Evolutionary conservation across 2,329 filamentous ascomycete species (phyloP).

Genomic region (Fusarium sp.): DNA sequence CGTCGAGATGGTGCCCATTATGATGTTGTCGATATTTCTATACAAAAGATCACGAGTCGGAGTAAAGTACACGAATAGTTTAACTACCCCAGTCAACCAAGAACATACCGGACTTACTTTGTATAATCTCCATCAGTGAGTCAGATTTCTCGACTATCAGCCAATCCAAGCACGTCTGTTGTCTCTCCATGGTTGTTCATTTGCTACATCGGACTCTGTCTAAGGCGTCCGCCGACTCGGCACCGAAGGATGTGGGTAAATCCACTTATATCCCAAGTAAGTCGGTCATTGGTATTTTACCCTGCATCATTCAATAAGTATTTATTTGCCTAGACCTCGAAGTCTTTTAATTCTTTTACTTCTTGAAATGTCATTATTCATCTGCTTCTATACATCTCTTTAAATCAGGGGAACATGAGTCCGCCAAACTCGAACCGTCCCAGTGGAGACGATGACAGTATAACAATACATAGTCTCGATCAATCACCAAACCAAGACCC

Average conservation of each 20-base stretch:
- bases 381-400: background rate
- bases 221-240: constrained; percentile 31
- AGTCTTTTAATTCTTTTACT: background rate
- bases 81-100: too few relatives aligned
- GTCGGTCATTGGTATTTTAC: constrained; percentile 15
- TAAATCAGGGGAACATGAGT: constrained; percentile 14
- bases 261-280: constrained; percentile 20
- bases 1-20: too few relatives aligned
- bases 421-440: constrained; percentile 3
- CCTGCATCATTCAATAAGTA: constrained; percentile 11
- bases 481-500: constrained; percentile 12
- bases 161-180: too few relatives aligned
- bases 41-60: too few relatives aligned
- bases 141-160: too few relatives aligned
- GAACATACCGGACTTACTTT: too few relatives aligned
- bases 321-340: constrained; percentile 21
- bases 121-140: too few relatives aligned
- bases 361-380: too few relatives aligned
- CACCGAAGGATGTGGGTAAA: constrained; percentile 26
- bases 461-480: constrained; percentile 1
- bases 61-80: too few relatives aligned
- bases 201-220: background rate
- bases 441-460: constrained; percentile 6
- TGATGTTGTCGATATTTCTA: too few relatives aligned
- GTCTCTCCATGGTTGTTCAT: too few relatives aligned